phyloP scores from a whole-genome alignment of 495 filamentous ascomycete species.

The Poronia punctata region DNA sequence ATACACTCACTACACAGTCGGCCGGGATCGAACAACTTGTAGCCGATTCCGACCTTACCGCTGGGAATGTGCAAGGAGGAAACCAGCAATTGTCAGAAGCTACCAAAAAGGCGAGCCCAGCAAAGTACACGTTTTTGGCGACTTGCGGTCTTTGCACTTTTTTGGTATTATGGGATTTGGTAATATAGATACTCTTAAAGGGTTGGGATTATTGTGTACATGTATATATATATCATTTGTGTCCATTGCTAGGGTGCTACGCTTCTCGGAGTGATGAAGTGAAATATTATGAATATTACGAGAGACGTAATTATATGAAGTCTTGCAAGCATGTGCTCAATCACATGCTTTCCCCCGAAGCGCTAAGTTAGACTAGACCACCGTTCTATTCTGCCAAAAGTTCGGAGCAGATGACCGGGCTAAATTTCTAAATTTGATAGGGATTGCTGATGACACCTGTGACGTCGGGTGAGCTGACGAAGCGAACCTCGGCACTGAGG shows the following conservation, averaged over 20 bases:
- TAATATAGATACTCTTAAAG: slow-evolving; percentile 54
- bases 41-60: slow-evolving; percentile 70
- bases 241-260: too few relatives aligned
- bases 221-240: too few relatives aligned
- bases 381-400: too few relatives aligned
- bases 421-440: too few relatives aligned
- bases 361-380: too few relatives aligned
- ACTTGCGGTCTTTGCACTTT: slow-evolving; percentile 73
- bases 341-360: too few relatives aligned
- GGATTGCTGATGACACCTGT: not conserved
- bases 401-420: too few relatives aligned
- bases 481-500: slow-evolving; percentile 7
- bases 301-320: too few relatives aligned
- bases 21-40: slow-evolving; percentile 83
- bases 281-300: too few relatives aligned
- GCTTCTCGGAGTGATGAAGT: too few relatives aligned
- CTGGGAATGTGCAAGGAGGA: slow-evolving; percentile 79
- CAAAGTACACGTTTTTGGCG: slow-evolving; percentile 82
- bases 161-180: slow-evolving; percentile 87
- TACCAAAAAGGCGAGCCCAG: slow-evolving; percentile 70
- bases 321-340: too few relatives aligned
- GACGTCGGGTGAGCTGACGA: not conserved
- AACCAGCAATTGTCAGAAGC: slow-evolving; percentile 90
- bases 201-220: too few relatives aligned
- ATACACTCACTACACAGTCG: slow-evolving; percentile 76